These are phyloP conservation scores for Lyophyllum semitale DNA, from an alignment of 768 basidiomycete genomes.

Conservation along the genomic window DNA sequence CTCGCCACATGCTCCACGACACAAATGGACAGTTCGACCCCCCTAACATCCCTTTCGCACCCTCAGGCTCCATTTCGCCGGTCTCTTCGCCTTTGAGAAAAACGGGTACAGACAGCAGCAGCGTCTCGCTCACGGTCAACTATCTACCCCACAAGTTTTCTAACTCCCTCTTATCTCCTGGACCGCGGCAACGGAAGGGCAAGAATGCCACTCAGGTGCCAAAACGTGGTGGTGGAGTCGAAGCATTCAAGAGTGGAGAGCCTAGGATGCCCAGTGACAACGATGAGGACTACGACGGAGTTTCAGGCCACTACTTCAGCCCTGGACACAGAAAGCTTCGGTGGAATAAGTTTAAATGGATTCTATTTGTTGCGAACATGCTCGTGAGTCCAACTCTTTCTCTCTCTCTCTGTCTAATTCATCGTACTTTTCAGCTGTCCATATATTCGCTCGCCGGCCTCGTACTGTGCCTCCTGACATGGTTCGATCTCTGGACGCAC, in stretches of 20 bases:
- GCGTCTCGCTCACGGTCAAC: conserved; percentile 55
- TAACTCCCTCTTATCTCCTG: conserved; percentile 39
- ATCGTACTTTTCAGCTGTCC: conserved; percentile 38
- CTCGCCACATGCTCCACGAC: conserved; percentile 18
- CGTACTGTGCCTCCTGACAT: conserved; percentile 69
- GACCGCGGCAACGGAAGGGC: conserved; percentile 38
- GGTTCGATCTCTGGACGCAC: conserved; percentile 72
- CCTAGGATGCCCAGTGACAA: conserved; percentile 50
- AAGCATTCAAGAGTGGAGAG: conserved; percentile 60
- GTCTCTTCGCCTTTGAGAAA: conserved; percentile 11
- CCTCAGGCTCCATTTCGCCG: conserved; percentile 13
- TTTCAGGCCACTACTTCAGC: conserved; percentile 44
- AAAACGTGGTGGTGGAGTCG: conserved; percentile 70
- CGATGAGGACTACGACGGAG: conserved; percentile 58
- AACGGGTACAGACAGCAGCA: conserved; percentile 14
- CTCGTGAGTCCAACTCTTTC: conserved; percentile 27
- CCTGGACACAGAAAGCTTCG: conserved; percentile 46
- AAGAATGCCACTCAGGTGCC: conserved; percentile 37
- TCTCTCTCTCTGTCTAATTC: background rate
- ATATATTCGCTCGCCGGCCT: conserved; percentile 61
- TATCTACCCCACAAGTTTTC: conserved; percentile 79
- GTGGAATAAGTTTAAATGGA: conserved; percentile 89
- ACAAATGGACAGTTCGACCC: conserved; percentile 17
- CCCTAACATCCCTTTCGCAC: conserved; percentile 16
- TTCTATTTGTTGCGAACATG: conserved; percentile 62